Evolutionary conservation across 2,329 filamentous ascomycete genomes (phyloP), one percentile per base, ranked within the genome.

Genomic region (Xylariaceae sp.): DNA sequence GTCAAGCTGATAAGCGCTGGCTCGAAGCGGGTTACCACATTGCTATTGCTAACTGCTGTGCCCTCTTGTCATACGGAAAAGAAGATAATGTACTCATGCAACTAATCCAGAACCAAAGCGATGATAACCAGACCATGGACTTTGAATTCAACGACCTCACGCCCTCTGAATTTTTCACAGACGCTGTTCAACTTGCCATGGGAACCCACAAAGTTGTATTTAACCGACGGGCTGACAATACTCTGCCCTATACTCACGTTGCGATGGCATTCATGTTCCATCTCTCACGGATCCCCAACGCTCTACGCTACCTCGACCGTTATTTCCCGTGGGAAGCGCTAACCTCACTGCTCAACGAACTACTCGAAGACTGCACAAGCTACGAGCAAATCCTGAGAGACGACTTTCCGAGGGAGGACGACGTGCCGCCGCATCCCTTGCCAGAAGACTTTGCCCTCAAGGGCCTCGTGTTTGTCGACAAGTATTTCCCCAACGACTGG

Each of bases 361-460:
- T 76, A 0, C 66, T 76, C 8, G 57, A 73, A 66, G 61, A 67
- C 7, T 71, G 66, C 13, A 57, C 71, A 2, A 49, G 64, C 1
- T 68, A 72, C 50, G 63, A 68, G 3, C 68, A 76, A 30, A 73
- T 84, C 61, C 73, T 74, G 37, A 74, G 68, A 35, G 70, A 68
- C 1, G 67, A 73, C 0, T 85, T 88, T 58, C 82, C 82, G 0
- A 68, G 73, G 1, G 74, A 75, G 2, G 76, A 76, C 1, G 75
- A 74, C 45, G 72, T 76, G 35, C 69, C 77, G 0, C 77, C 77
- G 1, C 75, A 79, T 0, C 87, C 88, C 0, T 70, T 91, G 0
- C 86, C 87, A 0, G 88, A 91, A 53, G 88, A 92, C 61, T 89
- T 84, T 64, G 78, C 82, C 0, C 79, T 90, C 57, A 78, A 86